Percentiles rank a stretch among this genome's conserved stretches.
phyloP scores from a whole-genome alignment of 306 rosid genomes.

The Gynostemma pentaphyllum region DNA sequence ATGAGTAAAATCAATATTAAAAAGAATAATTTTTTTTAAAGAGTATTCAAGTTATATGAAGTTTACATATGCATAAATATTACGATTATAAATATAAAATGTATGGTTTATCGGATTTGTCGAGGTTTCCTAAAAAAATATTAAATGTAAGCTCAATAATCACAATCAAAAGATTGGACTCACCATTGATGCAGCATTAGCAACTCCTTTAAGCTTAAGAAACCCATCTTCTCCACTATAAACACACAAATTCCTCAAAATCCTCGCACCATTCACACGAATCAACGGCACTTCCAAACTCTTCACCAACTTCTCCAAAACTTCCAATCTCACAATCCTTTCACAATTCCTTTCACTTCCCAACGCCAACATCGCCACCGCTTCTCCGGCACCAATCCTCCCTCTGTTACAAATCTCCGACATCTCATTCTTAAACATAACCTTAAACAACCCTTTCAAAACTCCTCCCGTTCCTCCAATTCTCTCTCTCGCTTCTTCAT shows the following conservation, averaged over 20 bases:
- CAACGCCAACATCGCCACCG: constrained; percentile 76
- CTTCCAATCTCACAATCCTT: constrained; percentile 42
- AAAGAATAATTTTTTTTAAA: too few species aligned
- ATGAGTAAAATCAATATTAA: too few species aligned
- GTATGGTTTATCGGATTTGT: too few species aligned
- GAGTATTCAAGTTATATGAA: too few species aligned
- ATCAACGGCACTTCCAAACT: constrained; percentile 47
- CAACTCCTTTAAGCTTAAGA: constrained; percentile 38
- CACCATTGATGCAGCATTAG: constrained; percentile 66
- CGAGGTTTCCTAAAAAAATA: too few species aligned
- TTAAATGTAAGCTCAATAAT: too few species aligned
- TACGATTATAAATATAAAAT: too few species aligned
- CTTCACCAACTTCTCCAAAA: constrained; percentile 36
- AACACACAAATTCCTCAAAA: constrained; percentile 64
- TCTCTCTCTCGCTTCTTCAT: constrained; percentile 70
- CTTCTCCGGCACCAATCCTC: constrained; percentile 71
- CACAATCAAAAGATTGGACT: too few species aligned
- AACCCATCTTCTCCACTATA: constrained; percentile 49
- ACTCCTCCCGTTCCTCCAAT: constrained; percentile 87
- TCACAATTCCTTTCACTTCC: constrained; percentile 68
- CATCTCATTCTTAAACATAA: constrained; percentile 37
- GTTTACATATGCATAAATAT: too few species aligned
- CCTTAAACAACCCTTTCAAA: constrained; percentile 55
- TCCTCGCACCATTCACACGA: constrained; percentile 61
- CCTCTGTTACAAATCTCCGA: constrained; percentile 28